These are phyloP conservation scores for Fusarium mundagurra DNA, from an alignment of 2,329 filamentous ascomycete species.

Conservation along the genomic window DNA sequence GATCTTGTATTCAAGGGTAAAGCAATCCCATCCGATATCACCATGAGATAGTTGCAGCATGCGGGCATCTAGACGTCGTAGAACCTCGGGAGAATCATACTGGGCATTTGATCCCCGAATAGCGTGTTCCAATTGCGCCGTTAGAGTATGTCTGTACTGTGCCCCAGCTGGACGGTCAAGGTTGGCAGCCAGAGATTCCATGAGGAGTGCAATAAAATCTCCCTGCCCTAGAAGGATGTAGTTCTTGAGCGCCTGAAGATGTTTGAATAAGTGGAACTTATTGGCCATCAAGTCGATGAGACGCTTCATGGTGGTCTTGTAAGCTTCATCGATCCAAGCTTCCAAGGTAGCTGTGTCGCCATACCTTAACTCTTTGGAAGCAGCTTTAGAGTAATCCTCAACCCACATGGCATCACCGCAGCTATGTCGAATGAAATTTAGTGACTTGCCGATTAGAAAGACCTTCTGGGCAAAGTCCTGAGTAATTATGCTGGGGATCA, in stretches of 20 bases:
- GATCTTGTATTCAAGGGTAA: conserved; percentile 98
- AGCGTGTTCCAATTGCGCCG: conserved; percentile 96
- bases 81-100: conserved; percentile 90
- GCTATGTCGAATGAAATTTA: conserved; percentile 97
- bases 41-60: conserved; percentile 97
- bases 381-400: conserved; percentile 90
- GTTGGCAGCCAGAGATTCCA: conserved; percentile 94
- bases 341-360: conserved; percentile 93
- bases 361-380: conserved; percentile 91
- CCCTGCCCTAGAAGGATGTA: conserved; percentile 95
- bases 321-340: conserved; percentile 93
- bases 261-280: conserved; percentile 95
- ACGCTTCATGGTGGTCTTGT: conserved; percentile 97
- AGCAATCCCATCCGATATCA: conserved; percentile 99
- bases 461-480: conserved; percentile 95
- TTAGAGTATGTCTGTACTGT: conserved; percentile 95
- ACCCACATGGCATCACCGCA: conserved; percentile 96
- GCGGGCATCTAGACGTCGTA: conserved; percentile 91
- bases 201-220: conserved; percentile 95
- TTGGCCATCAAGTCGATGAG: conserved; percentile 92
- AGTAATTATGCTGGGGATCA: conserved; percentile 94
- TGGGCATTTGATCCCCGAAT: conserved; percentile 98
- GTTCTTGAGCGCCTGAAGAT: conserved; percentile 89
- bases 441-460: conserved; percentile 95
- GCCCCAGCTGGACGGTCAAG: conserved; percentile 95